Conservation (phyloP, 2,329 filamentous ascomycete genomes). For the Acrocalymma vagum region DNA sequence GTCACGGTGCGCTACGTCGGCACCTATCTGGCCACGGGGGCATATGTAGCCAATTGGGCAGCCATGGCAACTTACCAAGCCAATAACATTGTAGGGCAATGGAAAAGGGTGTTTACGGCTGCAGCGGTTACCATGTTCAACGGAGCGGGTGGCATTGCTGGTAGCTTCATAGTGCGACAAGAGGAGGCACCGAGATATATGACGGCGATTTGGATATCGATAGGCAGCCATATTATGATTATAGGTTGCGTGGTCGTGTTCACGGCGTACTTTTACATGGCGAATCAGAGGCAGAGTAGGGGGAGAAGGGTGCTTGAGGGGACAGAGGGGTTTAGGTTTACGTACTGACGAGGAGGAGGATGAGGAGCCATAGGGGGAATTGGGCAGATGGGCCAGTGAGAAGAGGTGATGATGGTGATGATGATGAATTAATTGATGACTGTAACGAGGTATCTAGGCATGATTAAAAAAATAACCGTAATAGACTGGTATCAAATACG, state of each 20-base stretch:
- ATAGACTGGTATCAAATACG: too few species aligned
- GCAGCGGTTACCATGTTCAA: conserved; percentile 69
- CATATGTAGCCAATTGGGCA: conserved; percentile 75
- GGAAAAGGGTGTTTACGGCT: conserved; percentile 70
- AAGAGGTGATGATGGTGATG: too few species aligned
- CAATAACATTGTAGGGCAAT: conserved; percentile 63
- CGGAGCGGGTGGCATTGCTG: conserved; percentile 70
- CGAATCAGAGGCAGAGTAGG: conserved; percentile 59
- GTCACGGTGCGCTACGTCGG: conserved; percentile 71
- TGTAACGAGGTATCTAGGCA: too few species aligned
- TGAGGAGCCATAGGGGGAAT: too few species aligned
- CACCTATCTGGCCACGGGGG: conserved; percentile 71
- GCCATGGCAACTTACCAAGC: conserved; percentile 65
- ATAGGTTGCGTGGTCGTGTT: conserved; percentile 63
- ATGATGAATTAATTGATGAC: too few species aligned
- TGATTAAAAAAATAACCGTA: too few species aligned
- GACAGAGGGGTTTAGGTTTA: conserved; percentile 56
- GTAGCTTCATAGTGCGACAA: conserved; percentile 70
- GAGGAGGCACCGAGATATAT: conserved; percentile 69
- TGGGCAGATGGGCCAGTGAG: too few species aligned
- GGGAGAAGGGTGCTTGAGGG: conserved; percentile 62
- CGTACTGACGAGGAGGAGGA: conserved; percentile 52
- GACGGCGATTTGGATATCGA: conserved; percentile 73
- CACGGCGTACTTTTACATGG: conserved; percentile 61
- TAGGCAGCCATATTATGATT: conserved; percentile 67